phyloP scores from a whole-genome alignment of 169 alveolate genomes.

The Eimeria mitis region DNA sequence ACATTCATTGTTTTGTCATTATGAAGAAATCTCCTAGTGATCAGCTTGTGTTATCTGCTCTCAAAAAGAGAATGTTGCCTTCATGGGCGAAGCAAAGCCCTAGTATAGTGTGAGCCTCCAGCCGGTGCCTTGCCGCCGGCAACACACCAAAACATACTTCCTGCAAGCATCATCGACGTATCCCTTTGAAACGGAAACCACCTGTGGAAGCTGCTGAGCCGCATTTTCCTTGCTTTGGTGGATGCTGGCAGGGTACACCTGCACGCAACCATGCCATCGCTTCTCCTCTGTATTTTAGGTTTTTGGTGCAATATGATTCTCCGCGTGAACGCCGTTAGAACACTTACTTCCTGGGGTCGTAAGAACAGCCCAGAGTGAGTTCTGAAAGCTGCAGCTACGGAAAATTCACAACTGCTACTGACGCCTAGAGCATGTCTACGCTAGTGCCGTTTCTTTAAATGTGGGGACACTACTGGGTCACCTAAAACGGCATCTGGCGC shows the following conservation, averaged over 20 bases:
- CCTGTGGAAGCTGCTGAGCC: neutral
- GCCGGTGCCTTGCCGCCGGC: neutral
- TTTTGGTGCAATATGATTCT: neutral
- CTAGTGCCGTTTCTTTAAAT: neutral
- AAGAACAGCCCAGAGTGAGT: neutral
- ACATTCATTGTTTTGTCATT: neutral
- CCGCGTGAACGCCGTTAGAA: neutral
- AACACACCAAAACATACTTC: constrained; percentile 11
- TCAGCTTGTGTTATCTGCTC: neutral
- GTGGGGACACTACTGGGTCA: neutral
- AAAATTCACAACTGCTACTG: neutral
- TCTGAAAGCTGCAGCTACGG: neutral
- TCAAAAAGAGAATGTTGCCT: neutral
- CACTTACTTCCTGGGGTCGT: neutral
- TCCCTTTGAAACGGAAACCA: neutral
- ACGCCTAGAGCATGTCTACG: neutral
- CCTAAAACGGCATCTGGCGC: neutral
- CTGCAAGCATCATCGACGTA: neutral
- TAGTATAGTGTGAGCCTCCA: neutral
- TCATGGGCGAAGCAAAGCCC: neutral
- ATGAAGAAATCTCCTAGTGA: neutral
- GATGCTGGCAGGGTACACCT: neutral
- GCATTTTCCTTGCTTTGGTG: neutral
- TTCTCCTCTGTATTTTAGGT: neutral
- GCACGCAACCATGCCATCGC: neutral